Percentiles rank a stretch among this genome's conserved stretches.
Evolutionary conservation across 148 eudicot genomes (phyloP).

Genomic region (Linanthus parryae): DNA sequence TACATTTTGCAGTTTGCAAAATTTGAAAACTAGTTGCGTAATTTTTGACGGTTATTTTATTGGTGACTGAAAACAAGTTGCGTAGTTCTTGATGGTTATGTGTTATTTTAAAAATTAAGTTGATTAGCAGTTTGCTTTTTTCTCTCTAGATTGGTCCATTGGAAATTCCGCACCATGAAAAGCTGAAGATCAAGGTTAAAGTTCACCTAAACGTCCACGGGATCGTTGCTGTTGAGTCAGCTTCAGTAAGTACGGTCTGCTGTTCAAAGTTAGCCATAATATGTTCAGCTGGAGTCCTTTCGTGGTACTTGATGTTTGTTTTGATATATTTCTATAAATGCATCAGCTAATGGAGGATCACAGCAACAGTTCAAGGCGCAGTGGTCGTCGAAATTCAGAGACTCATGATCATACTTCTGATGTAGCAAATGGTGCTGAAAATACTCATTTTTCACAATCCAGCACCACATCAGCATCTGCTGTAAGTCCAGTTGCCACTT

Average conservation of each 20-base stretch:
- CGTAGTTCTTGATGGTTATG: no score
- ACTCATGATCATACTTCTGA: constrained; percentile 32
- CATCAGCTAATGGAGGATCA: constrained; percentile 56
- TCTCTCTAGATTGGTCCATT: constrained; percentile 73
- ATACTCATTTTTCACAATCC: constrained; percentile 15
- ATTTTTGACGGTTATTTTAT: no score
- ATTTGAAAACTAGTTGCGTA: no score
- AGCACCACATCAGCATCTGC: constrained; percentile 12
- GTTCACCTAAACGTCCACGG: constrained; percentile 65
- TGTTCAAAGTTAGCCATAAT: no score
- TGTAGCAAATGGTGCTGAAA: constrained; percentile 27
- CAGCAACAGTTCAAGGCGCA: constrained; percentile 26
- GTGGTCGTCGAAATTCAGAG: constrained; percentile 30
- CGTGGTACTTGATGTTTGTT: no score
- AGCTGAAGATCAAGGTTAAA: constrained; percentile 53
- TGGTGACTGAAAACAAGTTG: no score
- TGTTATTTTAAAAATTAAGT: no score
- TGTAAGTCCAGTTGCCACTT: constrained; percentile 42
- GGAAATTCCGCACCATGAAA: constrained; percentile 34
- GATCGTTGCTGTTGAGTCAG: constrained; percentile 46
- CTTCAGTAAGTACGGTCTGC: constrained; percentile 46
- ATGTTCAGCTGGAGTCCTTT: no score
- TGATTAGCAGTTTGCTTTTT: no score
- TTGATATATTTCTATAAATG: constrained; percentile 8
- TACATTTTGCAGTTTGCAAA: no score